phyloP scores from a whole-genome alignment of 1,284 basidiomycete species.

The Schizophyllum amplum region DNA sequence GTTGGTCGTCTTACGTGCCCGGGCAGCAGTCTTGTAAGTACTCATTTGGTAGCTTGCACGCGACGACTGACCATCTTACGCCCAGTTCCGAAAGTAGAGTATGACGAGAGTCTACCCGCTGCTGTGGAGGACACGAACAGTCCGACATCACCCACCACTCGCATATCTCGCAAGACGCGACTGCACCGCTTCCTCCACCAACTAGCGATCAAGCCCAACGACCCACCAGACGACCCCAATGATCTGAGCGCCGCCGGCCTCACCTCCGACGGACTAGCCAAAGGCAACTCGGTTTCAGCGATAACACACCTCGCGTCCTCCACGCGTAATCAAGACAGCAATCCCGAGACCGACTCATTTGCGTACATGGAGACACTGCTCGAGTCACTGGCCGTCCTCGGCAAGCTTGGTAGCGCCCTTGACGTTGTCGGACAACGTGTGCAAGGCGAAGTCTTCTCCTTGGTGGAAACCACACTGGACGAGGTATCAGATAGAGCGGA shows the following conservation, averaged over 20 bases:
- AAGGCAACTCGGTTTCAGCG: background rate
- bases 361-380: slow-evolving; percentile 90
- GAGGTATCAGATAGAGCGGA: slow-evolving; percentile 88
- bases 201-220: slow-evolving; percentile 71
- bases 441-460: slow-evolving; percentile 75
- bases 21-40: slow-evolving; percentile 73
- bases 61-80: slow-evolving; percentile 6
- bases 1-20: slow-evolving; percentile 82
- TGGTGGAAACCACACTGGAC: slow-evolving; percentile 84
- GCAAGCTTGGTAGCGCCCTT: slow-evolving; percentile 79
- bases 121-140: slow-evolving; percentile 19
- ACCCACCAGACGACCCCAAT: slow-evolving; percentile 68
- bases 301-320: slow-evolving; percentile 16
- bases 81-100: slow-evolving; percentile 50
- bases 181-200: slow-evolving; percentile 63
- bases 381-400: slow-evolving; percentile 87
- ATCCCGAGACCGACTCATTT: slow-evolving; percentile 92
- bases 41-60: background rate
- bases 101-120: slow-evolving; percentile 36
- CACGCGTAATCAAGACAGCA: slow-evolving; percentile 25
- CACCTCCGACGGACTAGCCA: slow-evolving; percentile 6
- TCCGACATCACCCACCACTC: slow-evolving; percentile 17
- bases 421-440: slow-evolving; percentile 84
- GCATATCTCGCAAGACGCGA: slow-evolving; percentile 28
- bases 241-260: slow-evolving; percentile 34